Evolutionary conservation across 208 protist species (phyloP), one percentile per base, ranked within the genome.

Genomic region (Porcisia hertigi): DNA sequence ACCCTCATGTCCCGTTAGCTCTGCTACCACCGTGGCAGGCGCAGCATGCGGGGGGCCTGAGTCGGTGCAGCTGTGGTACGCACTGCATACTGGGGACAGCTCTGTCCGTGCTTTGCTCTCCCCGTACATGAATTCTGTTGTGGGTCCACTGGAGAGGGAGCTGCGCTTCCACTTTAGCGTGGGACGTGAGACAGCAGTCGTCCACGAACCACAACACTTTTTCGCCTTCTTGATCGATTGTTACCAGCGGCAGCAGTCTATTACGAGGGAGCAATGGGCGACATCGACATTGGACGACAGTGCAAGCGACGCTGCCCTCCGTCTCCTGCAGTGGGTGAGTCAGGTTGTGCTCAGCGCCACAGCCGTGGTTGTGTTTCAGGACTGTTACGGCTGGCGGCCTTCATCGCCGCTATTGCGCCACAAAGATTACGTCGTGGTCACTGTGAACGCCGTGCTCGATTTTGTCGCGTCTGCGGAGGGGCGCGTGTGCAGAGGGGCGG

Each of bases 201-300:
- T 80, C 14, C 75, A 86, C 34, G 82, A 92, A 49, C 87, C 92
- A 14, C 92, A 93, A 53, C 87, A 93, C 75, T 93, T 94, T 71
- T 96, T 96, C 73, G 71, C 81, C 12, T 96, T 92, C 70, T 74
- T 96, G 16, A 39, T 69, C 6, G 82, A 88, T 11, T 64, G 87
- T 58, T 80, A 87, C 58, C 69, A 71, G 54, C 75, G 82, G 18
- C 82, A 83, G 53, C 58, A 43, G 43, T n/a, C 14, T 53, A 82
- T 73, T 54, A 72, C 45, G 57, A 16, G 45, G 25, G 34, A 66
- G 59, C n/a, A 45, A 49, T 57, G 58, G 58, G 43, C 60, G 16
- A 20, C 30, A 14, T 45, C n/a, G 43, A 34, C 39, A 20, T 18
- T 30, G 16, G 45, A 39, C n/a, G 41, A n/a, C 39, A 55, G 53